Evolutionary conservation across 352 stramenopile species (phyloP), one percentile per base, ranked within the genome.

Genomic region (Globisporangium cederbergense): DNA sequence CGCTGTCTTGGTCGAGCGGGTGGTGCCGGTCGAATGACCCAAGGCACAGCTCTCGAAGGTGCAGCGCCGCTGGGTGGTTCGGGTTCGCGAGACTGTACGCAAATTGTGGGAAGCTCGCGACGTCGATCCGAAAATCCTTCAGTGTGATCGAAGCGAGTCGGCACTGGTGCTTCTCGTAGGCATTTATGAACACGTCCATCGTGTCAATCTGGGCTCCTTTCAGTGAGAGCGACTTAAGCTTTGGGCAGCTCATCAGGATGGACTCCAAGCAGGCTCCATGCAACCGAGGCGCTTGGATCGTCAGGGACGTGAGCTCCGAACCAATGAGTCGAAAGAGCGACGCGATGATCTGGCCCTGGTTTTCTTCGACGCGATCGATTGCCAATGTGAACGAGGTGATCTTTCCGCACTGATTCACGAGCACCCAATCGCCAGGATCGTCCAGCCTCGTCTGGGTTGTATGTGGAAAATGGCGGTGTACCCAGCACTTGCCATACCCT

Each of bases 401-500:
- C 2, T 60, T 58, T 18, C n/a, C 34, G 40, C 55, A 68, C 3
- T 32, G 43, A 7, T 46, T 36, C 4, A 45, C 51, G 6, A 56
- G 34, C 2, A 49, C 47, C 47, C 55, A 65, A 49, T 36, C 50
- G 20, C 50, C 43, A 54, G 52, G 22, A 58, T 62, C 56, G 38
- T 25, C 28, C 11, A 22, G 14, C 10, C 63, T 14, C n/a, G 28
- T 30, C 30, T 59, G 47, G 7, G 51, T 16, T 18, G 49, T 62
- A 55, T 60, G 28, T 3, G 38, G 30, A 20, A 65, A 62, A 11
- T 69, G 61, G 32, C 62, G 66, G 22, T 77, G 60, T 1, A 77
- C 73, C 73, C 70, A 79, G 64, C 73, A 79, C 58, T 77, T 75
- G 50, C 73, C 73, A n/a, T 73, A 75, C 20, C 73, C 73, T 30